These are phyloP conservation scores for Bremia lactucae DNA, from an alignment of 352 stramenopile species.

Conservation along the genomic window DNA sequence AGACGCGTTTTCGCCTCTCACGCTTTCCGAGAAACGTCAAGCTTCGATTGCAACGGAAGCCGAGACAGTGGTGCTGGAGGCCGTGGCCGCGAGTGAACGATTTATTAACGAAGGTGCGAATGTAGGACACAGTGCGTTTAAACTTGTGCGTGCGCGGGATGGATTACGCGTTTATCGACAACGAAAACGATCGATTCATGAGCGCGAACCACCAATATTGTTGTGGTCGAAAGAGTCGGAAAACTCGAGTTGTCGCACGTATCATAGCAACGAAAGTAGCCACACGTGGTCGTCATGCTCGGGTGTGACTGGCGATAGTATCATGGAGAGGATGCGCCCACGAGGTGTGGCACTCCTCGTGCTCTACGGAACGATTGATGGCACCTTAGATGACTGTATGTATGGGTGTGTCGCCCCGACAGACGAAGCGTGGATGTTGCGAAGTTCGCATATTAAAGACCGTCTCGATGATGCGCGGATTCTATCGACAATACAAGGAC, in stretches of 20 bases:
- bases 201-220: background rate
- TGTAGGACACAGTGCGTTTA: conserved; percentile 25
- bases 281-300: conserved; percentile 2
- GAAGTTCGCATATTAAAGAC: conserved; percentile 36
- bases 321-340: conserved; percentile 25
- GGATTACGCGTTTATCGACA: conserved; percentile 23
- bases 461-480: conserved; percentile 35
- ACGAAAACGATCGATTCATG: conserved; percentile 2
- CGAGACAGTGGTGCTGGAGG: conserved; percentile 30
- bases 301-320: conserved; percentile 6
- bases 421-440: conserved; percentile 29
- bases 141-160: conserved; percentile 26
- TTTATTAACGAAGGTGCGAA: conserved; percentile 15
- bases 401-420: conserved; percentile 32
- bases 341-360: conserved; percentile 35
- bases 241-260: conserved; percentile 2
- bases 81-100: conserved; percentile 24
- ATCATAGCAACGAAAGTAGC: background rate
- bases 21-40: conserved; percentile 14
- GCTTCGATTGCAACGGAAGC: conserved; percentile 24
- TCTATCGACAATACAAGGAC: conserved; percentile 24
- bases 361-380: conserved; percentile 27
- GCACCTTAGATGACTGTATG: conserved; percentile 37
- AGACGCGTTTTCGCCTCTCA: conserved; percentile 20
- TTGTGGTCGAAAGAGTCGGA: conserved; percentile 5